These are phyloP conservation scores for Emmonsia crescens DNA, from an alignment of 2,329 filamentous ascomycete species.

Conservation along the genomic window DNA sequence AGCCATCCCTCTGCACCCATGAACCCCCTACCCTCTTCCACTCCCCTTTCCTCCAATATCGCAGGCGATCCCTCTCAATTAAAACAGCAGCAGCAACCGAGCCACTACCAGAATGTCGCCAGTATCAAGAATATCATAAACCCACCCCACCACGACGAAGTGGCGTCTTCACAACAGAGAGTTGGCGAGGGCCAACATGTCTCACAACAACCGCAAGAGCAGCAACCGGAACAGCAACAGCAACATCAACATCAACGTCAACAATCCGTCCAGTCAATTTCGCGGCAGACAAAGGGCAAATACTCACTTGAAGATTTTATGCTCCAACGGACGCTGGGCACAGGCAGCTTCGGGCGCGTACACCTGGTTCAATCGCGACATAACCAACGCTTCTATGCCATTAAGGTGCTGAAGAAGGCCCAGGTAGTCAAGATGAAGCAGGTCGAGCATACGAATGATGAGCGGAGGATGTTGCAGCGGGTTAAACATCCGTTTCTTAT, in stretches of 20 bases:
- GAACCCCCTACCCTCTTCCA: background rate
- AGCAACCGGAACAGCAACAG: conserved; percentile 11
- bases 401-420: conserved; percentile 96
- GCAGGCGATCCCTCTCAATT: conserved; percentile 13
- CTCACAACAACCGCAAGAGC: conserved; percentile 9
- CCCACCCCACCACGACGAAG: conserved; percentile 44
- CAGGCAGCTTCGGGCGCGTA: conserved; percentile 91
- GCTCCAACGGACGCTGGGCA: conserved; percentile 83
- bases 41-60: conserved; percentile 1
- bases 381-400: conserved; percentile 94
- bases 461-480: conserved; percentile 87
- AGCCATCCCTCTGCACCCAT: background rate
- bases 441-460: conserved; percentile 98
- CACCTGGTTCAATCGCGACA: conserved; percentile 96
- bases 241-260: conserved; percentile 12
- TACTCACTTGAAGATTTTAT: conserved; percentile 88
- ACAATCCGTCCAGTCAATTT: conserved; percentile 21
- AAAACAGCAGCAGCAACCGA: conserved; percentile 20
- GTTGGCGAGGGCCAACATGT: background rate
- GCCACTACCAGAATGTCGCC: conserved; percentile 53
- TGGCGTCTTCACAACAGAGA: conserved; percentile 19
- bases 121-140: conserved; percentile 80
- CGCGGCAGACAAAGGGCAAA: conserved; percentile 83
- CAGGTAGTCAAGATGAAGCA: conserved; percentile 99
- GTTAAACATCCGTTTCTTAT: conserved; percentile 98